Evolutionary conservation across 2,329 filamentous ascomycete genomes (phyloP).

Genomic region (Didymella lethalis): DNA sequence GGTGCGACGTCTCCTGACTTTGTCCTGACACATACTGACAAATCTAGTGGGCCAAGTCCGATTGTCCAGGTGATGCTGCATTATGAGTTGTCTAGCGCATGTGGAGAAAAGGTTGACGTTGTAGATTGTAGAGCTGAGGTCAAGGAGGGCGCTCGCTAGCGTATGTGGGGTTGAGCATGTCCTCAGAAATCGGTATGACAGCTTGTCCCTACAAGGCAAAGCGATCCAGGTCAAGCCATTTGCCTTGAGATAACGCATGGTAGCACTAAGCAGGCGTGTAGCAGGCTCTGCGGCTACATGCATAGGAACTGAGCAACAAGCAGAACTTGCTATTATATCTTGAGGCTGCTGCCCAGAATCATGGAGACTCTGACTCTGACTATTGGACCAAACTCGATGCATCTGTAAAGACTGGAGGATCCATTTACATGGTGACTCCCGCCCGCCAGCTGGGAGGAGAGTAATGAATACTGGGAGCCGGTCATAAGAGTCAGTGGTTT

Average conservation of each 20-base stretch:
- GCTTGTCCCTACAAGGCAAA: conserved; percentile 33
- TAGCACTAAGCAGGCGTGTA: neutral
- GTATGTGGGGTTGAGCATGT: conserved; percentile 40
- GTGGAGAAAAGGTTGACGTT: conserved; percentile 37
- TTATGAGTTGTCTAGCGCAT: conserved; percentile 42
- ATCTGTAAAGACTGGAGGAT: neutral
- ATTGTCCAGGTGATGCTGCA: conserved; percentile 20
- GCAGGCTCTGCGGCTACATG: neutral
- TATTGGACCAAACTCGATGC: neutral
- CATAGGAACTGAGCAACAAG: neutral
- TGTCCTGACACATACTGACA: conserved; percentile 25
- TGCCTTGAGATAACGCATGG: neutral
- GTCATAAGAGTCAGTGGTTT: neutral
- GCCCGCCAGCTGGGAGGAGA: neutral
- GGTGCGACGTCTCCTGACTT: conserved; percentile 25
- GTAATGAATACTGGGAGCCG: neutral
- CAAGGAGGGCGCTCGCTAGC: conserved; percentile 31
- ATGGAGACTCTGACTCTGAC: neutral
- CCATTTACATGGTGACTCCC: neutral
- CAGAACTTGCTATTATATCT: neutral
- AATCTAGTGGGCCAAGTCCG: conserved; percentile 6
- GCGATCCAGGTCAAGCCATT: conserved; percentile 21
- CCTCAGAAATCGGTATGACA: conserved; percentile 23
- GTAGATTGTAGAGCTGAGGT: conserved; percentile 28
- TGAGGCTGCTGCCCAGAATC: neutral